Base-by-base conservation (phyloP, 2,329 filamentous ascomycete species). In the Paracorniculantispora psalliotae region DNA sequence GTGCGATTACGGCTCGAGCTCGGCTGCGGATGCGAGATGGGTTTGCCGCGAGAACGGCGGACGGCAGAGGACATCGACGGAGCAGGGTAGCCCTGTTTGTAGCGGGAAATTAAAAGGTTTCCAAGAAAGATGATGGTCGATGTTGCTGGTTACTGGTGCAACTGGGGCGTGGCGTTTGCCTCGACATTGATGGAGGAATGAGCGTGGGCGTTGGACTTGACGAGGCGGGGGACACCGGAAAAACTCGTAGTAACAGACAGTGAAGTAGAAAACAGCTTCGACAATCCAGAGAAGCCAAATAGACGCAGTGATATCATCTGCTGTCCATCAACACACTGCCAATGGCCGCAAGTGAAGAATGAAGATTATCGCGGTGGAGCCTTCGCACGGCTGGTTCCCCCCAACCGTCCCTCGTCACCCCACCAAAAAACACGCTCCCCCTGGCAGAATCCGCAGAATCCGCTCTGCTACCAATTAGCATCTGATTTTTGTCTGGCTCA, bases 1-100 rank as follows among this genome's bases (percentile, higher is more conserved):
- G 49, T 48, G 57, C 57, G 57, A 59, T 59, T 59, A 59, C 57
- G 57, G 49, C 3, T 53, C 57, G 57, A 41, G 56, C 56, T 58
- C 47, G 55, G 56, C 47, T 51, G 47, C 25, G 44, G 43, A 57
- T 57, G 54, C 47, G 56, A 52, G 37, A 58, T 44, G 55, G 28
- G 28, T 5, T 43, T 57, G 47, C 46, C 44, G 46, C 54, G 54
- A 25, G 46, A 49, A 57, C 54, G 54, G 54, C 46, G 43, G 37
- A 41, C 8, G 12, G 5, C 7, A 10, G 7, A 17, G 4, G 37
- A 19, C 7, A 33, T 12, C 12, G 6, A 12, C 12, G 30, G 12
- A 6, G 7, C 30, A 30, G 17, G 2, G 25, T 3, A 46, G 52
- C 19, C 35, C 12, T 41, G 33, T 2, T 21, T n/a, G 26, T 23